A percentile compares a stretch with the other conserved stretches of the same genome.
These are phyloP conservation scores for Castanea mollissima DNA, from an alignment of 306 rosid species.

Conservation along the genomic window DNA sequence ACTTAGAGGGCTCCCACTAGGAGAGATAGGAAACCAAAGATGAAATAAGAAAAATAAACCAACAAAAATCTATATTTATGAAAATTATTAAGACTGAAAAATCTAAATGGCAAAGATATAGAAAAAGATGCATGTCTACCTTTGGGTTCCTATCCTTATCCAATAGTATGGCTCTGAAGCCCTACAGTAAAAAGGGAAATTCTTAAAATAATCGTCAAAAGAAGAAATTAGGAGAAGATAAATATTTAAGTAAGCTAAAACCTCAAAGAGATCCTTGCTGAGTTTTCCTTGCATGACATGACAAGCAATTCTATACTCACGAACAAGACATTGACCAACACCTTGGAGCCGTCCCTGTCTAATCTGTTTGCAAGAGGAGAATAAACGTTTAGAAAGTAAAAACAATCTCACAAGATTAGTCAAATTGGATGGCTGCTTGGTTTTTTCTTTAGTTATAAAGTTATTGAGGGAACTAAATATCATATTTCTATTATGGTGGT, in stretches of 20 bases:
- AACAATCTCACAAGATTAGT: not conserved
- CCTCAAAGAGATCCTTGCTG: slow-evolving; percentile 94
- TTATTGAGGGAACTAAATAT: not conserved
- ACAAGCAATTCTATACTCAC: slow-evolving; percentile 77
- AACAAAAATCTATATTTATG: not conserved
- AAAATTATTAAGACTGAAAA: not conserved
- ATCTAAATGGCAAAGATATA: not conserved
- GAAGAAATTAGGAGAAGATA: slow-evolving; percentile 12
- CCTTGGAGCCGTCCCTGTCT: slow-evolving; percentile 82
- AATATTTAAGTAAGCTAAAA: slow-evolving; percentile 11
- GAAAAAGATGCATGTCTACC: slow-evolving; percentile 36
- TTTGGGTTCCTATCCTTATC: slow-evolving; percentile 90
- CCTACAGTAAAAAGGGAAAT: slow-evolving; percentile 45
- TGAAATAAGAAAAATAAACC: slow-evolving; percentile 13
- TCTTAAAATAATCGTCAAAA: slow-evolving; percentile 8
- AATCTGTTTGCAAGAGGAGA: slow-evolving; percentile 35
- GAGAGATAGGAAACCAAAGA: slow-evolving; percentile 14
- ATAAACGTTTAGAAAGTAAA: slow-evolving; percentile 1
- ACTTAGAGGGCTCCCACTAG: slow-evolving; percentile 66
- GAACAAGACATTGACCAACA: slow-evolving; percentile 75
- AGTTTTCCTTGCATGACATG: slow-evolving; percentile 64
- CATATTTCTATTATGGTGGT: not conserved
- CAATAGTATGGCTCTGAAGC: slow-evolving; percentile 86
- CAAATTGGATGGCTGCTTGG: not conserved
- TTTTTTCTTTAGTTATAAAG: not conserved